phyloP scores from a whole-genome alignment of 2,329 filamentous ascomycete species.

The Elsinoe arachidis region DNA sequence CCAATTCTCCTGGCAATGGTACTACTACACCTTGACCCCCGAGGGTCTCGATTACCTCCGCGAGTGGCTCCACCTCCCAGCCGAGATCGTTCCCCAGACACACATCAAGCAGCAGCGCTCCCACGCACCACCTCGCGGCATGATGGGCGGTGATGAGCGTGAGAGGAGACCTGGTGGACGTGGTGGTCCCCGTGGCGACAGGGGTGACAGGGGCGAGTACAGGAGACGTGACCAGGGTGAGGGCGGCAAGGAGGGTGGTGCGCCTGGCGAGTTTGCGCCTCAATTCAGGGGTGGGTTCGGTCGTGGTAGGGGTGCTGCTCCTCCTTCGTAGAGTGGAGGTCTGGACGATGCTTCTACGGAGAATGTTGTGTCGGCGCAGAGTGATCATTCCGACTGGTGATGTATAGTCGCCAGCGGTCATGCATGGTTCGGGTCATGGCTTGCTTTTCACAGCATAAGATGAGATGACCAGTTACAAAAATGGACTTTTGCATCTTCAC shows the following conservation, averaged over 20 bases:
- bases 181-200: slow-evolving; percentile 66
- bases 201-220: slow-evolving; percentile 58
- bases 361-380: not conserved
- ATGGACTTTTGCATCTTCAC: slow-evolving; percentile 7
- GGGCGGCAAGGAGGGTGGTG: slow-evolving; percentile 79
- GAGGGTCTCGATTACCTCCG: slow-evolving; percentile 99
- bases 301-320: slow-evolving; percentile 73
- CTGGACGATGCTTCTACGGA: too few species aligned
- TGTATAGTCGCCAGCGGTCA: not conserved
- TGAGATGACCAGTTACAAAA: not conserved
- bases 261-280: slow-evolving; percentile 84
- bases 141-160: slow-evolving; percentile 80
- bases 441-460: not conserved
- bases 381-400: not conserved
- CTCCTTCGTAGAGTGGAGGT: slow-evolving; percentile 19
- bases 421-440: not conserved
- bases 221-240: slow-evolving; percentile 61
- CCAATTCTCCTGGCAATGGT: slow-evolving; percentile 99
- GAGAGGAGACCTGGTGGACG: slow-evolving; percentile 73
- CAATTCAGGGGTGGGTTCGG: slow-evolving; percentile 56
- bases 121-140: slow-evolving; percentile 94
- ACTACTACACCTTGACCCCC: slow-evolving; percentile 99
- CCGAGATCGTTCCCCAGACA: slow-evolving; percentile 98
- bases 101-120: slow-evolving; percentile 99
- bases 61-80: slow-evolving; percentile 99